Evolutionary conservation across 129 eudicot species (phyloP).

Genomic region (Solidago caesia): DNA sequence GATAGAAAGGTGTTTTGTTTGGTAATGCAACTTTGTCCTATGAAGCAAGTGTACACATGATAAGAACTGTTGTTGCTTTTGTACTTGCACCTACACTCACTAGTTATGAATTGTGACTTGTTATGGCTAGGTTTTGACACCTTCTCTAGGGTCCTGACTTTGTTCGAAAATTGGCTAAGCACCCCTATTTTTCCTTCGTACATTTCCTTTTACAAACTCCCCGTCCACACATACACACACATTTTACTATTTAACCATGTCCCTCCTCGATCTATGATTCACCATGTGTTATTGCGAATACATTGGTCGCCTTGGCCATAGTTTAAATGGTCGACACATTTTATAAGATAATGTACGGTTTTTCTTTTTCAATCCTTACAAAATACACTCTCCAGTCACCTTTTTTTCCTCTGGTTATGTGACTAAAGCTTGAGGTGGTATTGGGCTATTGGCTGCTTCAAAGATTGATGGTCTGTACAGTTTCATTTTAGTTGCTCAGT

Average conservation of each 20-base stretch:
- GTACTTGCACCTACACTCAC: conserved; percentile 15
- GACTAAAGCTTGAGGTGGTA: too few relatives aligned
- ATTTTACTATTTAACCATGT: conserved; percentile 26
- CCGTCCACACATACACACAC: neutral
- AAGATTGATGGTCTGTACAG: too few relatives aligned
- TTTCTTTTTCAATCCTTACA: too few relatives aligned
- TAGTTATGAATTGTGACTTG: conserved; percentile 12
- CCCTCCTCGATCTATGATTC: neutral
- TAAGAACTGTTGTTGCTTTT: conserved; percentile 9
- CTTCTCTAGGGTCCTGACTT: conserved; percentile 21
- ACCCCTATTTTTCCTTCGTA: conserved; percentile 23
- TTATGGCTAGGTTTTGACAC: conserved; percentile 21
- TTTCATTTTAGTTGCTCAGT: too few relatives aligned
- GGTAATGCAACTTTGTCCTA: conserved; percentile 17
- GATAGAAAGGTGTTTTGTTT: conserved; percentile 10
- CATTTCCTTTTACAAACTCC: conserved; percentile 18
- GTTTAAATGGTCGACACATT: neutral
- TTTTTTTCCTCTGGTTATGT: too few relatives aligned
- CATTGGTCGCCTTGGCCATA: conserved; percentile 8
- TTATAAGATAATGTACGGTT: neutral
- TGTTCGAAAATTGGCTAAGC: conserved; percentile 21
- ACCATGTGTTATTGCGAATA: neutral
- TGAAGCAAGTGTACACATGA: conserved; percentile 10
- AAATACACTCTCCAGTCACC: too few relatives aligned
- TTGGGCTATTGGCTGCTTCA: too few relatives aligned